Evolutionary conservation across 768 basidiomycete genomes (phyloP).

Genomic region (Boletus reticuloceps): DNA sequence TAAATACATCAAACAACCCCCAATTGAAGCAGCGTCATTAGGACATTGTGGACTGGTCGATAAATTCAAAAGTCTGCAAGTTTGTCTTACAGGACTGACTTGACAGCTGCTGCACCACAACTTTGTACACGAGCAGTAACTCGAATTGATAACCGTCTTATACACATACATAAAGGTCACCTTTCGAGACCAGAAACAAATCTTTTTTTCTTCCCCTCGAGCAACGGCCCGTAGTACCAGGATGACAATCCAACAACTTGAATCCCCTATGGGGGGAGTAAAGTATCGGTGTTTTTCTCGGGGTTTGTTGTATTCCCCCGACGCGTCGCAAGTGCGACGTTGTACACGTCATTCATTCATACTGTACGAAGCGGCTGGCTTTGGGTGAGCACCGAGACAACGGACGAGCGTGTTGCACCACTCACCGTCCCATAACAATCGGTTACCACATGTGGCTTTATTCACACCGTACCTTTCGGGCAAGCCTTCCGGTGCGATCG

Average conservation of each 20-base stretch:
- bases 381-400: constrained; percentile 5
- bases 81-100: too few relatives aligned
- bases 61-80: too few relatives aligned
- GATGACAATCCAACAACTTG: neutral
- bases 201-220: neutral
- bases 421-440: constrained; percentile 7
- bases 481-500: constrained; percentile 1
- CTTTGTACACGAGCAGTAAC: too few relatives aligned
- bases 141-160: too few relatives aligned
- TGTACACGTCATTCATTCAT: constrained; percentile 3
- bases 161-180: too few relatives aligned
- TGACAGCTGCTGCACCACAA: too few relatives aligned
- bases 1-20: too few relatives aligned
- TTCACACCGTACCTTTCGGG: constrained; percentile 5
- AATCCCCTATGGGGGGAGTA: too few relatives aligned
- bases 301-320: neutral
- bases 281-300: neutral
- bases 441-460: constrained; percentile 10
- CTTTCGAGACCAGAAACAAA: too few relatives aligned
- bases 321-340: neutral
- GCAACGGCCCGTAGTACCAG: neutral
- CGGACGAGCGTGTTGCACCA: neutral
- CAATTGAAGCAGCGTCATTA: too few relatives aligned
- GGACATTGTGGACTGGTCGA: too few relatives aligned
- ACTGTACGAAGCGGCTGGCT: constrained; percentile 6